phyloP scores from a whole-genome alignment of 768 basidiomycete species.

The Sutorius australiensis region DNA sequence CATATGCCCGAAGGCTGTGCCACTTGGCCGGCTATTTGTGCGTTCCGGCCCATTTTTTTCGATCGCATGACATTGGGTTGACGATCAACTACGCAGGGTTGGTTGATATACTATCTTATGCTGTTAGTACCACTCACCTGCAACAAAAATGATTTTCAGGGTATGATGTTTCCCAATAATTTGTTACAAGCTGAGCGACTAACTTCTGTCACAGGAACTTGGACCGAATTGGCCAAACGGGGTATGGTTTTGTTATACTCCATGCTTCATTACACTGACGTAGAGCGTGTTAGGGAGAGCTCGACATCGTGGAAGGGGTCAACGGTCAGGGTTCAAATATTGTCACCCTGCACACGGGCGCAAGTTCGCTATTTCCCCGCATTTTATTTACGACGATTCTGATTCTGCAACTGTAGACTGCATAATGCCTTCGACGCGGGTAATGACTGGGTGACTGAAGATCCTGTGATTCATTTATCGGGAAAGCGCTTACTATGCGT shows the following conservation, averaged over 20 bases:
- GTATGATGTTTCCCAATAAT: constrained; percentile 2
- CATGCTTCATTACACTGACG: neutral
- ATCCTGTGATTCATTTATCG: neutral
- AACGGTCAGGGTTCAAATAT: constrained; percentile 27
- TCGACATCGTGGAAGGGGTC: constrained; percentile 36
- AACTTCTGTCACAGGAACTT: constrained; percentile 19
- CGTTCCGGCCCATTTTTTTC: constrained; percentile 2
- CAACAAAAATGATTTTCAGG: constrained; percentile 11
- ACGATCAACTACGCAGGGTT: constrained; percentile 9
- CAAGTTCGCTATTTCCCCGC: constrained; percentile 10
- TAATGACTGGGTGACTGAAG: constrained; percentile 29
- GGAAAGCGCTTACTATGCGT: neutral
- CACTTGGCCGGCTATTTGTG: constrained; percentile 39
- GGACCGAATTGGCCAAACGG: constrained; percentile 27
- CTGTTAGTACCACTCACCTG: neutral
- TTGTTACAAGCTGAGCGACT: neutral
- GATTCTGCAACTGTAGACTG: constrained; percentile 20
- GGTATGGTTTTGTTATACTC: neutral
- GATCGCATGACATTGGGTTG: neutral
- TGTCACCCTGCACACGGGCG: constrained; percentile 29
- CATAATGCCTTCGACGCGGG: constrained; percentile 30
- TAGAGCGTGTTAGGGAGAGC: constrained; percentile 21
- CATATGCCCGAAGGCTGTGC: constrained; percentile 41
- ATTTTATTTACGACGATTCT: neutral
- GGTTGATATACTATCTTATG: neutral